These are phyloP conservation scores for Apostasia shenzhenica DNA, from an alignment of 106 monocot genomes.

Conservation along the genomic window DNA sequence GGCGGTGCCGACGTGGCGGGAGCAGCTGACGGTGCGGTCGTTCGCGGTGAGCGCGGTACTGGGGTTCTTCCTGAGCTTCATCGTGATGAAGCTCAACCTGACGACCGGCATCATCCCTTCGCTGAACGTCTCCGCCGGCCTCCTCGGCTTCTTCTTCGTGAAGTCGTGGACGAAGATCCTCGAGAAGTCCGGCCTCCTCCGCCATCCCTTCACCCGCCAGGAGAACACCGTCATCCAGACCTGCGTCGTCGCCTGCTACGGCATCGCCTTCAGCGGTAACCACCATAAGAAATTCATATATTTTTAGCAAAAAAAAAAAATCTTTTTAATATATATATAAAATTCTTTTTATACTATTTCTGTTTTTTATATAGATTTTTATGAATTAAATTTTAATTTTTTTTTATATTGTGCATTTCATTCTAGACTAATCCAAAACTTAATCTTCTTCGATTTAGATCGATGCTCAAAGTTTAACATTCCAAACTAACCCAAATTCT, in stretches of 20 bases:
- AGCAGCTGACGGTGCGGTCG: conserved; percentile 51
- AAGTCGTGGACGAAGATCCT: conserved; percentile 37
- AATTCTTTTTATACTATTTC: too few relatives aligned
- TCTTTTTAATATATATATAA: too few relatives aligned
- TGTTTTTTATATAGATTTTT: too few relatives aligned
- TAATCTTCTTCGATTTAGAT: too few relatives aligned
- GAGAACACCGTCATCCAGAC: conserved; percentile 80
- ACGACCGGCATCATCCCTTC: conserved; percentile 67
- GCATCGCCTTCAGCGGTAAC: conserved; percentile 57
- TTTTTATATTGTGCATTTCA: too few relatives aligned
- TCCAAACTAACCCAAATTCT: too few relatives aligned
- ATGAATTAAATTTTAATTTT: too few relatives aligned
- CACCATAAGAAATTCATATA: too few relatives aligned
- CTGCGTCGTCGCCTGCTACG: conserved; percentile 52
- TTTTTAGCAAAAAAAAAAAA: too few relatives aligned
- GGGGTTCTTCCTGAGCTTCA: conserved; percentile 43
- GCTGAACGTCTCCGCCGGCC: conserved; percentile 56
- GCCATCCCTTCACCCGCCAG: conserved; percentile 54
- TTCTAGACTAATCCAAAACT: too few relatives aligned
- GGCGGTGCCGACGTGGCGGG: conserved; percentile 37
- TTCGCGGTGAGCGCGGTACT: conserved; percentile 43
- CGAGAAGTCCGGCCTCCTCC: conserved; percentile 29
- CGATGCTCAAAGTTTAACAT: too few relatives aligned
- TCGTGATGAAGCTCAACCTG: conserved; percentile 67
- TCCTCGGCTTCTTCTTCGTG: conserved; percentile 66